A percentile compares a stretch with the other conserved stretches of the same genome.
phyloP scores from a whole-genome alignment of 2,329 filamentous ascomycete genomes.

The Trichoderma sp. region DNA sequence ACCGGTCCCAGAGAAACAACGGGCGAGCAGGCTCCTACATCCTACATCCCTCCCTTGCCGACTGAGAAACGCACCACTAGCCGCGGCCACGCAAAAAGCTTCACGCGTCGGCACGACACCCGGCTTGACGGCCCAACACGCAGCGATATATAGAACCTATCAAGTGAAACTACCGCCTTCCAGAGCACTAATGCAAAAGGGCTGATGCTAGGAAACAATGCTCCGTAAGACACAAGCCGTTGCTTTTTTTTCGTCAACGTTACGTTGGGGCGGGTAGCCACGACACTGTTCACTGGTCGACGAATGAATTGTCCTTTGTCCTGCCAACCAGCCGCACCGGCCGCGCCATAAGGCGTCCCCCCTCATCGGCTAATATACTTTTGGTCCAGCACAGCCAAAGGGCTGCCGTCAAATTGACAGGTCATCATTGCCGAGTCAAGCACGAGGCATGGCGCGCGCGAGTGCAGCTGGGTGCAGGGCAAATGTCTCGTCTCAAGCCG shows the following conservation, averaged over 20 bases:
- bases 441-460: not conserved
- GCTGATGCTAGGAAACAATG: not conserved
- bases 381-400: conserved; percentile 3
- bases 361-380: conserved; percentile 15
- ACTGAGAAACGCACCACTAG: not conserved
- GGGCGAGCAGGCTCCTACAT: not conserved
- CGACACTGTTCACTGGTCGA: conserved; percentile 1
- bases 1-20: not conserved
- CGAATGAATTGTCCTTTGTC: not conserved
- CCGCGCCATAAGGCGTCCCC: conserved; percentile 5
- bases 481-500: not conserved
- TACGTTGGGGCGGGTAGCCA: conserved; percentile 15
- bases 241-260: not conserved
- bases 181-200: not conserved
- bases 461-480: not conserved
- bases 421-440: conserved; percentile 3
- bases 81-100: not conserved
- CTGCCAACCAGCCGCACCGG: conserved; percentile 22
- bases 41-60: not conserved
- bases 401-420: conserved; percentile 3
- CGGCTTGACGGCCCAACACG: not conserved
- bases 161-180: not conserved
- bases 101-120: not conserved
- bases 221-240: not conserved
- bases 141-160: not conserved